Evolutionary conservation across 441 rosid species (phyloP).

Genomic region (Euphorbia celastroides): DNA sequence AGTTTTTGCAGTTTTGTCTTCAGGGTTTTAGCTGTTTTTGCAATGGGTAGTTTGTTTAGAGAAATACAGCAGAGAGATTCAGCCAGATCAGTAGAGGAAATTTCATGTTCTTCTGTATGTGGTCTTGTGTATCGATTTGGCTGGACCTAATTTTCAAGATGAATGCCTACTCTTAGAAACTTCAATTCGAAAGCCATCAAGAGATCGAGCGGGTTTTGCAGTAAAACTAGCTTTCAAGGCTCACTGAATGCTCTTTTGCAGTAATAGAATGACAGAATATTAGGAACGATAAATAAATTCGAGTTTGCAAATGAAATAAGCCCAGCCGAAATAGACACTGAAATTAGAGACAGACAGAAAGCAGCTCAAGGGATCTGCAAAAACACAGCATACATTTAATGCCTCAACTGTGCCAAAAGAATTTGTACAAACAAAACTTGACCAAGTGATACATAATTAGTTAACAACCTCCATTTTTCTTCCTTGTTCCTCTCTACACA

Average conservation of each 20-base stretch:
- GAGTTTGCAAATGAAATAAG: not conserved
- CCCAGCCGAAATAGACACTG: no score
- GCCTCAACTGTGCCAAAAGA: conserved; percentile 21
- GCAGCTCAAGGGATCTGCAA: not conserved
- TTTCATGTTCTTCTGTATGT: conserved; percentile 16
- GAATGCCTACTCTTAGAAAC: conserved; percentile 24
- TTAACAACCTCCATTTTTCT: no score
- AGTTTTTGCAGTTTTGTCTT: no score
- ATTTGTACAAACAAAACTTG: conserved; percentile 26
- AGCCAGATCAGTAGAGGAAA: conserved; percentile 2
- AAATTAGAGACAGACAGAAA: not conserved
- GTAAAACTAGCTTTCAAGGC: not conserved
- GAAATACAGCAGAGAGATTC: not conserved
- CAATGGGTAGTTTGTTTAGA: no score
- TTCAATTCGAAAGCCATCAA: conserved; percentile 16
- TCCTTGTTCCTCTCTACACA: no score
- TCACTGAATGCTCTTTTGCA: not conserved
- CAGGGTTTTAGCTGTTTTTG: no score
- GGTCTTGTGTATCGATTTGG: conserved; percentile 20
- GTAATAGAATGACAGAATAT: not conserved
- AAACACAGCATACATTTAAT: not conserved
- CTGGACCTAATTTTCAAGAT: conserved; percentile 20
- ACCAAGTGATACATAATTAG: no score
- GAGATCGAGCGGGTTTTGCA: conserved; percentile 8
- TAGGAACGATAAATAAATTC: not conserved